These are phyloP conservation scores for Dentipellis fragilis DNA, from an alignment of 768 basidiomycete species.

Conservation along the genomic window DNA sequence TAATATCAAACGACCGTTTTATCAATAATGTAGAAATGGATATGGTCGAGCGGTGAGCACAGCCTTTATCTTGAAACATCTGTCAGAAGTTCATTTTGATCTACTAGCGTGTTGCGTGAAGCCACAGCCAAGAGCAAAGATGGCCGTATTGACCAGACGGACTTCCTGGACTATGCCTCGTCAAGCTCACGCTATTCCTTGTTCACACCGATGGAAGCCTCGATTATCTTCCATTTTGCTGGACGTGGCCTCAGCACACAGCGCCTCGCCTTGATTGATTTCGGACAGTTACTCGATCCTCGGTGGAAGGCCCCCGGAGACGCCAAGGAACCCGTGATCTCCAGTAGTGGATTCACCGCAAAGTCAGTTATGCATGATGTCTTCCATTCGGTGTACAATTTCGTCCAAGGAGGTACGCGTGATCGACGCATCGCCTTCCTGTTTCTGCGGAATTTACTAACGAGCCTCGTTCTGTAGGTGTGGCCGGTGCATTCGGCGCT, in stretches of 20 bases:
- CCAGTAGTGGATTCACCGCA: slow-evolving; percentile 18
- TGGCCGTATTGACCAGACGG: slow-evolving; percentile 90
- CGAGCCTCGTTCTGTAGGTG: slow-evolving; percentile 32
- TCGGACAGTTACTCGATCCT: slow-evolving; percentile 87
- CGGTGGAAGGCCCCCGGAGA: slow-evolving; percentile 72
- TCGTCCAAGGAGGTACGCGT: slow-evolving; percentile 67
- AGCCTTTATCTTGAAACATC: slow-evolving; percentile 12
- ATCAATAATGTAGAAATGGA: slow-evolving; percentile 66
- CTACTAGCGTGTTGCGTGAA: slow-evolving; percentile 70
- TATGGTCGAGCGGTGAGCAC: slow-evolving; percentile 72
- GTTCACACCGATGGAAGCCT: slow-evolving; percentile 97
- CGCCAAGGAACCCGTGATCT: slow-evolving; percentile 24
- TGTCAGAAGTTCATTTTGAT: not conserved
- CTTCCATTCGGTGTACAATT: slow-evolving; percentile 73
- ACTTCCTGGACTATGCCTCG: slow-evolving; percentile 86
- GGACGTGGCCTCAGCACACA: slow-evolving; percentile 62
- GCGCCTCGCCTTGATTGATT: slow-evolving; percentile 80
- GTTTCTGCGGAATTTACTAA: not conserved
- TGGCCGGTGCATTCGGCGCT: slow-evolving; percentile 91
- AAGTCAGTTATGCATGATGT: slow-evolving; percentile 44
- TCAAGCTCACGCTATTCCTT: slow-evolving; percentile 85
- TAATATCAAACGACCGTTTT: not conserved
- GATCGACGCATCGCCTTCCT: not conserved
- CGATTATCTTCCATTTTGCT: slow-evolving; percentile 97
- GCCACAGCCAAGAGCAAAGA: slow-evolving; percentile 87